These are phyloP conservation scores for Verticillium alfalfae DNA, from an alignment of 2,329 filamentous ascomycete species.

Conservation along the genomic window DNA sequence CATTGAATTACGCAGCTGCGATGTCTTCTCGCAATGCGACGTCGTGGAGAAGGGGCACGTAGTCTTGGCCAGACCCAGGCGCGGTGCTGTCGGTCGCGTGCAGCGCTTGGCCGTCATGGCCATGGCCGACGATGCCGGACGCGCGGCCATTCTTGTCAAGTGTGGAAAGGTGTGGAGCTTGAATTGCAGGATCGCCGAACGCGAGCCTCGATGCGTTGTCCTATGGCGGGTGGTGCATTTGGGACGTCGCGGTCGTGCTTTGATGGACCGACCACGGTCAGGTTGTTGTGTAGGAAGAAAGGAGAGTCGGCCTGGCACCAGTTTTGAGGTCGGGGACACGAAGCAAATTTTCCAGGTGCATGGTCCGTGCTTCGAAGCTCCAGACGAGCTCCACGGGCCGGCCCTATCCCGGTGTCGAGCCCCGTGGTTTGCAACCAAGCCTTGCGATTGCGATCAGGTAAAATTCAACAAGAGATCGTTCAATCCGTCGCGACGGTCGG, in stretches of 20 bases:
- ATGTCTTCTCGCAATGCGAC: constrained; percentile 28
- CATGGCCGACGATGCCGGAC: constrained; percentile 8
- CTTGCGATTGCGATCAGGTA: no score
- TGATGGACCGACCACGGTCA: background rate
- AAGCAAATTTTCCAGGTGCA: background rate
- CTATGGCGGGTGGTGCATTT: background rate
- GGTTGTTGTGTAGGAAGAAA: background rate
- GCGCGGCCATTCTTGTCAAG: background rate
- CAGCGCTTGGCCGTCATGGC: constrained; percentile 6
- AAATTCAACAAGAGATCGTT: no score
- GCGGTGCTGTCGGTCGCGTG: background rate
- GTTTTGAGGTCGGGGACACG: background rate
- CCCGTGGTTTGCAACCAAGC: background rate
- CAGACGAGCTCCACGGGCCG: background rate
- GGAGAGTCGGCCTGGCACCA: background rate
- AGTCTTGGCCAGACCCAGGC: constrained; percentile 2
- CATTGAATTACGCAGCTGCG: constrained; percentile 28
- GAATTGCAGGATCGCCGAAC: background rate
- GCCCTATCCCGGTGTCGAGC: background rate
- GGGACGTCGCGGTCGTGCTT: background rate
- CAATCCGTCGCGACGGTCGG: no score
- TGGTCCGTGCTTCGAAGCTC: background rate
- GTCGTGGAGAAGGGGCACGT: constrained; percentile 32
- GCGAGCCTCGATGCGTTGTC: background rate
- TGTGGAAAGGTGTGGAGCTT: background rate